A percentile compares a stretch with the other conserved stretches of the same genome.
These are phyloP conservation scores for Arxiozyma bovina DNA, from an alignment of 1,139 yeast species.

Conservation along the genomic window DNA sequence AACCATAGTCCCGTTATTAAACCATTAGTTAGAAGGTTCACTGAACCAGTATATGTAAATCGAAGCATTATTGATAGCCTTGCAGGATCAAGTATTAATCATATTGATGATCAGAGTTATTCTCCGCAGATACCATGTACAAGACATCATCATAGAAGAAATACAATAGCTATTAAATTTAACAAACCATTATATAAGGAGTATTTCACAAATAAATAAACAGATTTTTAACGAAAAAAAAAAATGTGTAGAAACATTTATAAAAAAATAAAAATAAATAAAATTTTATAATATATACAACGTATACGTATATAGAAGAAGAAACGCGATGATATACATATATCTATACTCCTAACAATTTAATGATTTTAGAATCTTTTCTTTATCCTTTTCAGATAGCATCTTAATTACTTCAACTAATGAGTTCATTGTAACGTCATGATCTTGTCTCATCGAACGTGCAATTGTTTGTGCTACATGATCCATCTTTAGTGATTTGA, in stretches of 20 bases:
- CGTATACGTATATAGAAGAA: too few species aligned
- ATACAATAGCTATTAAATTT: constrained; percentile 28
- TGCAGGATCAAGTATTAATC: not conserved
- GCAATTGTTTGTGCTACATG: constrained; percentile 54
- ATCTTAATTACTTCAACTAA: constrained; percentile 53
- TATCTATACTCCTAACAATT: not conserved
- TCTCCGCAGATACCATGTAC: constrained; percentile 12
- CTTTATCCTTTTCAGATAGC: constrained; percentile 54
- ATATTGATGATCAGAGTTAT: not conserved
- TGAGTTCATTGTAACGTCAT: constrained; percentile 46
- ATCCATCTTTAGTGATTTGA: constrained; percentile 60
- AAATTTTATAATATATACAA: too few species aligned
- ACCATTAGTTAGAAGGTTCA: constrained; percentile 7
- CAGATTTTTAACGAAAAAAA: too few species aligned
- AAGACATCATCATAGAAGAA: constrained; percentile 30
- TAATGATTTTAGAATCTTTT: constrained; percentile 28
- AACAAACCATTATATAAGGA: constrained; percentile 19
- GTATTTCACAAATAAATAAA: not conserved
- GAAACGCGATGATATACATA: not conserved
- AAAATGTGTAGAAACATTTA: too few species aligned
- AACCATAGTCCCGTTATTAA: not conserved
- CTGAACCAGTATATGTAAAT: constrained; percentile 6
- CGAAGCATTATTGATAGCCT: not conserved
- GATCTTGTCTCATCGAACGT: constrained; percentile 49
- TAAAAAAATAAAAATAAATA: not conserved